Evolutionary conservation across 2,329 filamentous ascomycete genomes (phyloP).

Genomic region (Arthrobotrys megalospora): DNA sequence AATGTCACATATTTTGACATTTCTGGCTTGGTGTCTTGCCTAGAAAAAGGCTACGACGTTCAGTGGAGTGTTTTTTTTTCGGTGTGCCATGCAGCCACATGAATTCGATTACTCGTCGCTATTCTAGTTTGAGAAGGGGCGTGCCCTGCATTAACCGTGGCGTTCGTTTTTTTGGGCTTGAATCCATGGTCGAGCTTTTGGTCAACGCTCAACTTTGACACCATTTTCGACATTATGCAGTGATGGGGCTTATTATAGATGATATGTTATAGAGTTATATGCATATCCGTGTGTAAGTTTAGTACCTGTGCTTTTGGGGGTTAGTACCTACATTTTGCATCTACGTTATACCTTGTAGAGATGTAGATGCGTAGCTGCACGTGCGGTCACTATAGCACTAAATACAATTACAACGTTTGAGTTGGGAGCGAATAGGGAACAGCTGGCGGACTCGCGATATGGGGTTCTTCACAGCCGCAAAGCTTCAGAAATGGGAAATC

Average conservation of each 20-base stretch:
- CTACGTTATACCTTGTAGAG: neutral
- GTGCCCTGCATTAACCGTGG: constrained; percentile 37
- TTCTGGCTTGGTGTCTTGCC: neutral
- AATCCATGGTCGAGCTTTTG: neutral
- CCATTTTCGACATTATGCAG: constrained; percentile 39
- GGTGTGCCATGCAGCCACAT: neutral
- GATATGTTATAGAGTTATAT: neutral
- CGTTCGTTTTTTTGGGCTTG: constrained; percentile 2
- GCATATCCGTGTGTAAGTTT: constrained; percentile 11
- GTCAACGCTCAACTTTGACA: constrained; percentile 28
- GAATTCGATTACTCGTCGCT: neutral
- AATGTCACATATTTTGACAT: constrained; percentile 44
- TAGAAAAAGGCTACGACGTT: constrained; percentile 27
- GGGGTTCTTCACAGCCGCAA: neutral
- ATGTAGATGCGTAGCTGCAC: constrained; percentile 6
- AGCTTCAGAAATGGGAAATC: neutral
- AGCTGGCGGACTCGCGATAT: neutral
- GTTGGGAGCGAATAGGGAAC: neutral
- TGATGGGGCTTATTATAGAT: neutral
- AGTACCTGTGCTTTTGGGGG: constrained; percentile 13
- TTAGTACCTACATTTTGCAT: neutral
- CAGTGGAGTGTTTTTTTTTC: constrained; percentile 34
- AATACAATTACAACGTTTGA: neutral
- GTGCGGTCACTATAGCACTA: neutral
- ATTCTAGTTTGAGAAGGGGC: constrained; percentile 20